Base-by-base conservation (phyloP, 1,139 yeast species). In the Candida mesenterica region DNA sequence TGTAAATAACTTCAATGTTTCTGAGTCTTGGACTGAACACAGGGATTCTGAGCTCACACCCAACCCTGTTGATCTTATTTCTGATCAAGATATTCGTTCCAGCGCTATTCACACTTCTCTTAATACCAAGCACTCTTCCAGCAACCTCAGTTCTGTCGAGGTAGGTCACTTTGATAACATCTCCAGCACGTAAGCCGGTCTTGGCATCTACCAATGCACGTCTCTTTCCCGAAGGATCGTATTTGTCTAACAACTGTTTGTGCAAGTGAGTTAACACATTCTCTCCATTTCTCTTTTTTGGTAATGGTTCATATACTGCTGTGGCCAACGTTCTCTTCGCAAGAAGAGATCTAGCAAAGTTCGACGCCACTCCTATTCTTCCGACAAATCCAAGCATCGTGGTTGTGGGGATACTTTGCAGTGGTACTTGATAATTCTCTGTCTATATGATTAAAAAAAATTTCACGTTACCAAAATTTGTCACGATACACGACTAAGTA, bases 11-110 rank as follows among this genome's bases (percentile, higher is more conserved):
- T 59, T 89, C 96, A 39, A 89, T 70, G 59, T 82, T 77, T 46
- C 79, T 76, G 41, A 89, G 72, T 37, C 77, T 71, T 16, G 96
- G 96, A 45, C 82, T 85, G 68, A 73, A 89, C 24, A 89, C 63
- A 19, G 90, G 90, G 37, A 87, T 76, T 46, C 92, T 71, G 45
- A 82, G 65, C 55, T 89, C 97, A 33, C 87, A 90, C 37, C 95
- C 95, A 14, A 86, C 65, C 51, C 82, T 83, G 42, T 81, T 73
- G 49, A 86, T 69, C 57, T 82, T 86, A 57, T 88, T 87, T 71
- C 97, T 80, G 44, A 89, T 63, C 40, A 87, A 67, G 18, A 89
- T 62, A 45, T 84, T 82, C 18, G 92, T 75, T 34, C 87, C 88
- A 31, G 83, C 65, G 30, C 78, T 81, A 44, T 77, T 71, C 20